phyloP scores from a whole-genome alignment of 805 yeast species.

The Saturnispora zaruensis region DNA sequence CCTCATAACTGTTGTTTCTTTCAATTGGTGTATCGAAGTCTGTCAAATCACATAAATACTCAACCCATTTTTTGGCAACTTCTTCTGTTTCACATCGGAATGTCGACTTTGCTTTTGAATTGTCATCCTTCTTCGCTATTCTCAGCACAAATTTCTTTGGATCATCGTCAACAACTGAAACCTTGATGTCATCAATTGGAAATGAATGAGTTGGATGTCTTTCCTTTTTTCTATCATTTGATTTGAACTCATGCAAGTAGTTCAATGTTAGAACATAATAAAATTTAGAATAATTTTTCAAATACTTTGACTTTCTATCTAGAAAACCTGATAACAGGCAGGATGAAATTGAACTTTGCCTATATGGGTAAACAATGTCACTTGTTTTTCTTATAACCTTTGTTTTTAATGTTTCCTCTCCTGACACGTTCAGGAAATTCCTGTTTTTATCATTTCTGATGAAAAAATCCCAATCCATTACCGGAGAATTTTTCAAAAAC shows the following conservation, averaged over 20 bases:
- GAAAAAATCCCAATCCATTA: conserved; percentile 63
- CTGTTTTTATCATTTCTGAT: conserved; percentile 37
- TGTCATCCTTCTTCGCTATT: conserved; percentile 26
- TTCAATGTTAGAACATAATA: conserved; percentile 63
- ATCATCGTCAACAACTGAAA: conserved; percentile 29
- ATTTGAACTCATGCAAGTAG: conserved; percentile 58
- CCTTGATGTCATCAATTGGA: conserved; percentile 27
- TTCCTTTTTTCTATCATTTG: conserved; percentile 47
- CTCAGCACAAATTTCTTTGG: conserved; percentile 32
- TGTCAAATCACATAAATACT: conserved; percentile 45
- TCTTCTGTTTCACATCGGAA: conserved; percentile 38
- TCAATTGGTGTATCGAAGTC: conserved; percentile 38
- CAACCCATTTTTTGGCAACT: conserved; percentile 45
- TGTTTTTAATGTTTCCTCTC: conserved; percentile 22
- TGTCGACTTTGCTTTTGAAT: conserved; percentile 23
- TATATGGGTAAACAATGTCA: conserved; percentile 46
- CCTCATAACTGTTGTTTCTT: conserved; percentile 40
- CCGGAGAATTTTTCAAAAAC: conserved; percentile 48
- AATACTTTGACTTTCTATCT: conserved; percentile 51
- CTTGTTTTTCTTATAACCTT: conserved; percentile 39
- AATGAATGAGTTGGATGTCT: conserved; percentile 37
- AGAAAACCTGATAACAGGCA: conserved; percentile 52
- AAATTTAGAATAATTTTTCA: conserved; percentile 51
- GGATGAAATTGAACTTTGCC: conserved; percentile 41
- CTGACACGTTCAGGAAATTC: conserved; percentile 33